A percentile compares a stretch with the other conserved stretches of the same genome.
phyloP scores from a whole-genome alignment of 2,329 filamentous ascomycete genomes.

The Cladosporium sp. region DNA sequence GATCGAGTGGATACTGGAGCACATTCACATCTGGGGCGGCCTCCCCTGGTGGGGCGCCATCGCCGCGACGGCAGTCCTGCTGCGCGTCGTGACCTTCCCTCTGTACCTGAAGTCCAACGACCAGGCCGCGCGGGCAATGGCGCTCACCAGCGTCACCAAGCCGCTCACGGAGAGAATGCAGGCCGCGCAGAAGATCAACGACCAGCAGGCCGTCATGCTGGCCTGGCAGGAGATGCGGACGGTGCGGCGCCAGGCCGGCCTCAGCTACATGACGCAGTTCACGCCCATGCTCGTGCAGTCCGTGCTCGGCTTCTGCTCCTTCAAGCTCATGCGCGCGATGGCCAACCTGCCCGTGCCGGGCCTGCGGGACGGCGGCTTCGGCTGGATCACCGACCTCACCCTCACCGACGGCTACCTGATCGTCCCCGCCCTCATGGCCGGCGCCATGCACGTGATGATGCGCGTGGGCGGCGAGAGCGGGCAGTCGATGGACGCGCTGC shows the following conservation, averaged over 20 bases:
- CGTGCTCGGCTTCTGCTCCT: slow-evolving; percentile 73
- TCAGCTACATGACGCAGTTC: slow-evolving; percentile 47
- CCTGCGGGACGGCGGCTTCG: slow-evolving; percentile 60
- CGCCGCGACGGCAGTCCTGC: slow-evolving; percentile 54
- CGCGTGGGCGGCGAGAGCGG: slow-evolving; percentile 48
- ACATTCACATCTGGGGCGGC: slow-evolving; percentile 68
- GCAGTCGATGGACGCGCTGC: slow-evolving; percentile 18
- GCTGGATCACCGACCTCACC: slow-evolving; percentile 77
- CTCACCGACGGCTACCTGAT: slow-evolving; percentile 69
- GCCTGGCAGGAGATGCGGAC: slow-evolving; percentile 43
- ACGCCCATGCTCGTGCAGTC: slow-evolving; percentile 54
- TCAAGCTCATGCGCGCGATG: slow-evolving; percentile 71
- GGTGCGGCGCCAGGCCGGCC: slow-evolving; percentile 51
- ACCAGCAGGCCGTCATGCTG: slow-evolving; percentile 44
- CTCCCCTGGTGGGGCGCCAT: slow-evolving; percentile 81
- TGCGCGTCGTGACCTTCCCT: slow-evolving; percentile 62
- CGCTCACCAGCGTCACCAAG: slow-evolving; percentile 52
- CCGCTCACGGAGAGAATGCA: slow-evolving; percentile 54
- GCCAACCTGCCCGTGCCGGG: slow-evolving; percentile 71
- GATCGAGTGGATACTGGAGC: slow-evolving; percentile 73
- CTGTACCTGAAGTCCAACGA: slow-evolving; percentile 59
- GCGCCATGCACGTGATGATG: slow-evolving; percentile 23
- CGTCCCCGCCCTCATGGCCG: slow-evolving; percentile 50
- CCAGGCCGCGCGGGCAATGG: slow-evolving; percentile 54
- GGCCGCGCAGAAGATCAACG: slow-evolving; percentile 34